Conservation (phyloP, 768 basidiomycete genomes). For the Trametes elegans region DNA sequence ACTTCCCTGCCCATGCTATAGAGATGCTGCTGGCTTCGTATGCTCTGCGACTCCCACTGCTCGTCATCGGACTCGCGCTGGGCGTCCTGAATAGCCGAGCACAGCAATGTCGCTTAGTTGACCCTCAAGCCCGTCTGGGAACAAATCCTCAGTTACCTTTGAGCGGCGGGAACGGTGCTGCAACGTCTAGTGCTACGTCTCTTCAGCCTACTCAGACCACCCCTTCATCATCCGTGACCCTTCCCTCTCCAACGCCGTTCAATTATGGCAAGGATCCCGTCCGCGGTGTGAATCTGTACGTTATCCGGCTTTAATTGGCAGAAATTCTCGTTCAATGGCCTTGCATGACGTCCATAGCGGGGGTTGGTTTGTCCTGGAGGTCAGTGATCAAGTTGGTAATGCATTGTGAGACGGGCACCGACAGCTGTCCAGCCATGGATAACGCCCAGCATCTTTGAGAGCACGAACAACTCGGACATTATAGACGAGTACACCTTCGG, state of each 20-base stretch:
- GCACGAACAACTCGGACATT: slow-evolving; percentile 52
- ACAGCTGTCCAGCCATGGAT: slow-evolving; percentile 63
- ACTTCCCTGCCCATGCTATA: no score
- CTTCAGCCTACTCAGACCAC: slow-evolving; percentile 7
- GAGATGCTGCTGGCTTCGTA: not conserved
- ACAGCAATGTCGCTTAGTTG: slow-evolving; percentile 9
- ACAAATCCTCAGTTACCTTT: not conserved
- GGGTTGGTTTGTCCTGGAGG: slow-evolving; percentile 65
- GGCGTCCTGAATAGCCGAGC: not conserved
- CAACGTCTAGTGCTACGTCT: not conserved
- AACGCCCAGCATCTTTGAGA: slow-evolving; percentile 69
- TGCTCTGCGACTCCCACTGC: not conserved
- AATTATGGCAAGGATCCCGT: slow-evolving; percentile 45
- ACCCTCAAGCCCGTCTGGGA: not conserved
- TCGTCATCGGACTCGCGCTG: not conserved
- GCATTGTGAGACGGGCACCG: not conserved
- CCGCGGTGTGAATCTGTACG: slow-evolving; percentile 63
- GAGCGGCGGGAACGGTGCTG: not conserved
- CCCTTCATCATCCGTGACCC: not conserved
- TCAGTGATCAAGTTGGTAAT: slow-evolving; percentile 21
- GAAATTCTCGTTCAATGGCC: no score
- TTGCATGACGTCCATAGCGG: slow-evolving; percentile 37
- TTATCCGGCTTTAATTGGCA: no score
- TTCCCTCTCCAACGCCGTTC: slow-evolving; percentile 32
- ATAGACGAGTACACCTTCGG: slow-evolving; percentile 67